These are phyloP conservation scores for Xylaria digitata DNA, from an alignment of 2,329 filamentous ascomycete genomes.

Conservation along the genomic window DNA sequence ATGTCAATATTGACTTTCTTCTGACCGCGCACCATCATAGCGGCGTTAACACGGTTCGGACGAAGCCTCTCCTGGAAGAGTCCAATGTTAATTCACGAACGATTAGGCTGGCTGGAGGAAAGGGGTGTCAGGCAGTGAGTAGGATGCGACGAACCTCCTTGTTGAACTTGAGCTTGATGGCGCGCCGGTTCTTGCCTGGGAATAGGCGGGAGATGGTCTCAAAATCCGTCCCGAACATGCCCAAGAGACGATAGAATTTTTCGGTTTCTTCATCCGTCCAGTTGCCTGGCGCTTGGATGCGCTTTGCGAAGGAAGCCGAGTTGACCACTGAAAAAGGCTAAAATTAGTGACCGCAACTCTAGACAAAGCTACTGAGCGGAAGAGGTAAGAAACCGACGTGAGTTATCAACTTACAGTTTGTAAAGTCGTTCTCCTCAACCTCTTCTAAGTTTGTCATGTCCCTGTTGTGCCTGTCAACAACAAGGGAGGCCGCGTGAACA, in stretches of 20 bases:
- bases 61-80: slow-evolving; percentile 67
- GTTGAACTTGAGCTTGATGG: slow-evolving; percentile 86
- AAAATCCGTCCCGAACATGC: slow-evolving; percentile 86
- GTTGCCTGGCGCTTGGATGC: slow-evolving; percentile 68
- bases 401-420: slow-evolving; percentile 55
- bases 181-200: slow-evolving; percentile 74
- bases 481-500: slow-evolving; percentile 73
- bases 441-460: slow-evolving; percentile 65
- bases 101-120: neutral
- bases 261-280: slow-evolving; percentile 80
- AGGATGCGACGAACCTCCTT: slow-evolving; percentile 61
- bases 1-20: slow-evolving; percentile 69
- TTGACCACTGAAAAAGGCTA: slow-evolving; percentile 58
- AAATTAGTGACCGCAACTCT: slow-evolving; percentile 7
- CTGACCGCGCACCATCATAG: slow-evolving; percentile 66
- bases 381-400: neutral
- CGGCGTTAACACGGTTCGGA: slow-evolving; percentile 71
- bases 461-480: slow-evolving; percentile 73
- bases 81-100: neutral
- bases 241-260: slow-evolving; percentile 78
- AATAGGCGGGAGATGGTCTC: slow-evolving; percentile 83
- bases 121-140: too few relatives aligned
- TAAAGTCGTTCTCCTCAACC: slow-evolving; percentile 83
- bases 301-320: slow-evolving; percentile 74
- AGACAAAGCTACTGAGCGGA: neutral